Evolutionary conservation across 2,329 filamentous ascomycete species (phyloP).

Genomic region (Xylariaceae sp.): DNA sequence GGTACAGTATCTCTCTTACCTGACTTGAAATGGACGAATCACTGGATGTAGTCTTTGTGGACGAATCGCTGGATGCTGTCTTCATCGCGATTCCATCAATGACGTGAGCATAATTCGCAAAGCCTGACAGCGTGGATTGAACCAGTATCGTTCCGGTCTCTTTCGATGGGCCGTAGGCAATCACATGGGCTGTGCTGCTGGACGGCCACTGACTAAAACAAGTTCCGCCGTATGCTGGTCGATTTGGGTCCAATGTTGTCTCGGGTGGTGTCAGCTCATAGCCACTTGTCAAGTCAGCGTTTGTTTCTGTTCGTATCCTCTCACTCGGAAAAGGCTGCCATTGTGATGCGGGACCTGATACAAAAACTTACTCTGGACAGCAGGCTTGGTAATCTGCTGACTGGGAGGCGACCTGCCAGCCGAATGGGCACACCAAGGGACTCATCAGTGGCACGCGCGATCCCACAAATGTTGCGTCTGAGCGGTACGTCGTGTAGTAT

Average conservation of each 20-base stretch:
- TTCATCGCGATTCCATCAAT: slow-evolving; percentile 20
- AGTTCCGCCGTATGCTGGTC: slow-evolving; percentile 24
- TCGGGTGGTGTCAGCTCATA: slow-evolving; percentile 6
- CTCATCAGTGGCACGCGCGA: slow-evolving; percentile 24
- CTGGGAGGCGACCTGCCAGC: slow-evolving; percentile 11
- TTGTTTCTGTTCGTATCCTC: not conserved
- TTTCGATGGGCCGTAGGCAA: slow-evolving; percentile 11
- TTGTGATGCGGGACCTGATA: not conserved
- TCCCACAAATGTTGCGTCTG: slow-evolving; percentile 11
- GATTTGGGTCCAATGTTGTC: slow-evolving; percentile 14
- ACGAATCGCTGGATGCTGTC: not conserved
- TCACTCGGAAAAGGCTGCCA: no score
- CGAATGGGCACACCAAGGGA: slow-evolving; percentile 21
- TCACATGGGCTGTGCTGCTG: slow-evolving; percentile 12
- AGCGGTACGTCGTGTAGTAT: slow-evolving; percentile 17
- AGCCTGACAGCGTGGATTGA: slow-evolving; percentile 8
- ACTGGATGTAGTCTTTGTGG: not conserved
- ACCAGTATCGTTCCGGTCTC: slow-evolving; percentile 6
- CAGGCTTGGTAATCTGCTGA: slow-evolving; percentile 20
- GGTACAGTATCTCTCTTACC: not conserved
- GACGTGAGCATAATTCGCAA: slow-evolving; percentile 19
- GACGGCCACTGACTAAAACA: slow-evolving; percentile 19
- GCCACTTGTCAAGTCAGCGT: slow-evolving; percentile 12
- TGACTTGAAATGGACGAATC: not conserved
- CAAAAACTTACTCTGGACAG: slow-evolving; percentile 19